Base-by-base conservation (phyloP, 2,329 filamentous ascomycete genomes). In the Trichophyton benhamiae region DNA sequence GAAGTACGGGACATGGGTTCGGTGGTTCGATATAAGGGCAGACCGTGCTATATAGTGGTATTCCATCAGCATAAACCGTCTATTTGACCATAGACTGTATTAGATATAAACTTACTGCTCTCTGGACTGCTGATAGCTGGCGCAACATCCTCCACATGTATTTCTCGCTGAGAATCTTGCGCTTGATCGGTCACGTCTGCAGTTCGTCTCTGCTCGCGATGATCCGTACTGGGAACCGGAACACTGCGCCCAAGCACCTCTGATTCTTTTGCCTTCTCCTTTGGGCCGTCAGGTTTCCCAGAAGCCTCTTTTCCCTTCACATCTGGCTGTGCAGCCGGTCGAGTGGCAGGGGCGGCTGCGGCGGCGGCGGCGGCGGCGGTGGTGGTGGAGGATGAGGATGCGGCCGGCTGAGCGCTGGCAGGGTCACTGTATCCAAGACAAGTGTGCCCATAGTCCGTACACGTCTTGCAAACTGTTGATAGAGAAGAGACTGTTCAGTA, bases 1-100 rank as follows among this genome's bases (percentile, higher is more conserved):
- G 68, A 95, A 95, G 71, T 94, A 96, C 0, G 90, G 90, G 65
- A 95, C 88, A 60, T 76, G 73, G 8, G 73, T 75, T 60, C 72
- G 73, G 64, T 68, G 67, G 30, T 64, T 69, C 49, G 71, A 72
- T 64, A 72, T 71, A 33, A 75, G 52, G 44, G 72, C 74, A 9
- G 73, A 75, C n/a, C 72, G 71, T 63, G 65, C 73, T 75, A 58
- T 33, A 44, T 11, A 41, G 20, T 4, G 30, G 48, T 22, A 46
- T 22, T 17, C 9, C 25, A 36, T 46, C 36, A 58, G 55, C 33
- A 17, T n/a, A 13, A 11, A 1, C n/a, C 9, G 4, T 25, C 38
- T 17, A 13, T n/a, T 22, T 20, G 58, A 36, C 38, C 27, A 60
- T 20, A 20, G 38, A 15, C 4, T 13, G 22, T n/a, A 30, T 27